Evolutionary conservation across 1,139 yeast genomes (phyloP).

Genomic region (Torulaspora globosa): DNA sequence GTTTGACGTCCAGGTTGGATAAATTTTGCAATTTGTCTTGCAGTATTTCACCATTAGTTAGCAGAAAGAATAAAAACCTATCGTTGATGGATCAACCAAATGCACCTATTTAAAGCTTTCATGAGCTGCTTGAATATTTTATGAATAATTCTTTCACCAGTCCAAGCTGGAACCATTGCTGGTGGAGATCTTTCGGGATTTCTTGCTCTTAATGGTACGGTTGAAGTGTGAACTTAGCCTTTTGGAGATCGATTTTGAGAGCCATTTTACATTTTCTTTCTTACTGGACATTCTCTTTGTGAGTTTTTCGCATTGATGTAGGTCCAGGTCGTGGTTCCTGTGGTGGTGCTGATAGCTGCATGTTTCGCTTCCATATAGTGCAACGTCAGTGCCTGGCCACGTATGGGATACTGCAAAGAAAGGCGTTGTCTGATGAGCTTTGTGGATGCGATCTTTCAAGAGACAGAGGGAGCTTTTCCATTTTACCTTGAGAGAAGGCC

Average conservation of each 20-base stretch:
- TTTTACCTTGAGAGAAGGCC: neutral
- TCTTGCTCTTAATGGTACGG: neutral
- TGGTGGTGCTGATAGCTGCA: constrained; percentile 19
- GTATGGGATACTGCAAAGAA: constrained; percentile 7
- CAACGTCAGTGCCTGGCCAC: constrained; percentile 12
- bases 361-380: constrained; percentile 33
- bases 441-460: neutral
- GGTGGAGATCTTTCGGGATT: neutral
- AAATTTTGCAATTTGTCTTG: neutral
- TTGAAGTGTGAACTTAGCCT: neutral
- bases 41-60: neutral
- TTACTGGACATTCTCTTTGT: constrained; percentile 13
- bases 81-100: constrained; percentile 9
- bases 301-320: constrained; percentile 24
- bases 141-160: neutral
- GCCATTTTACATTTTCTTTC: neutral
- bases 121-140: neutral
- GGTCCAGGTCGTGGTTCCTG: constrained; percentile 23
- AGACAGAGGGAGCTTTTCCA: neutral
- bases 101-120: constrained; percentile 3
- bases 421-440: neutral
- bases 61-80: neutral
- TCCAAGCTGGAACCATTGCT: neutral
- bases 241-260: neutral
- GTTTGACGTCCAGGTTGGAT: neutral